Base-by-base conservation (phyloP, 108 stramenopile genomes). In the Bacterosira constricta region DNA sequence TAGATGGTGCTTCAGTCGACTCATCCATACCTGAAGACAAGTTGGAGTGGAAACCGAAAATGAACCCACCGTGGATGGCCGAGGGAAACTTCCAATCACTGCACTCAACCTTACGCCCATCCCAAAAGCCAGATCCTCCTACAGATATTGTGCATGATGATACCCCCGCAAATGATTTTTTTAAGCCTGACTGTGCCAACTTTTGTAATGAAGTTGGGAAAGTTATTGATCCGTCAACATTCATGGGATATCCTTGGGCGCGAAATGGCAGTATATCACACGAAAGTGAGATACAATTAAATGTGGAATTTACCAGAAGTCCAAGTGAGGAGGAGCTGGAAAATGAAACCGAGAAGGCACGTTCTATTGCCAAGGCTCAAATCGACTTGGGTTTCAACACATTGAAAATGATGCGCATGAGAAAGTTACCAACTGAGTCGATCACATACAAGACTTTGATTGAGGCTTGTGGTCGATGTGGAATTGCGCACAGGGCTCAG, bases 391-490 rank as follows among this genome's bases (percentile, higher is more conserved):
- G 89, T 27, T 90, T 90, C 66, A 72, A 91, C 51, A 81, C 85
- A 8, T 75, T 96, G 47, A 73, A 74, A 66, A 83, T 79, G 66
- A 86, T 90, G 90, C 49, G 69, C 5, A 39, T 49, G 36, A 55
- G 95, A 31, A 85, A 83, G 36, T 62, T 93, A 9, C 50, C 76
- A 50, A 49, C 82, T 10, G 92, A 96, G 61, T 69, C 85, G 3
- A 86, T 90, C 51, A 81, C 77, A 4, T 92, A 87, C 85, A 86
- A 86, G 63, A 79, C 81, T 13, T 67, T 96, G 34, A 96, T 96
- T 79, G 90, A 90, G 32, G 90, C 95, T 1, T 93, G 92, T 53
- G 90, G 90, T 30, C 67, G 92, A 29, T 96, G 95, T 66, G 90
- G 90, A 0, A 85, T 90, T 60, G 75, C 90, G 6, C 77, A 81